Percentiles rank a stretch among this genome's conserved stretches.
These are phyloP conservation scores for Bromus sterilis DNA, from an alignment of 176 grass and related monocot genomes.

Conservation along the genomic window DNA sequence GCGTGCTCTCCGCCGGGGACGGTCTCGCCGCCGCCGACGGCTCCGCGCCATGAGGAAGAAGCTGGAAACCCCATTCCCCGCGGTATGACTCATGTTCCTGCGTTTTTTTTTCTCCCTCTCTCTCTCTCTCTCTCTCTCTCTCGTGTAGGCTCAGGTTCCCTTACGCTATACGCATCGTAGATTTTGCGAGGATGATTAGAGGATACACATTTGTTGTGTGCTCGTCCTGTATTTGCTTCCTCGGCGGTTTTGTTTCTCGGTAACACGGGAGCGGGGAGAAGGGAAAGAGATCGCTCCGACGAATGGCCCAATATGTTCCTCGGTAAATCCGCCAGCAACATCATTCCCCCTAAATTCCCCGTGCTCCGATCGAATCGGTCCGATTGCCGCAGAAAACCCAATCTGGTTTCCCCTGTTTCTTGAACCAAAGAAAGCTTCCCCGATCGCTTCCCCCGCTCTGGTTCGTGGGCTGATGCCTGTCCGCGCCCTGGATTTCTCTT, in stretches of 20 bases:
- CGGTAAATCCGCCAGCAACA: background rate
- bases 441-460: background rate
- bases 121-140: too few species aligned
- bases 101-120: background rate
- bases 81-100: conserved; percentile 22
- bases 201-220: background rate
- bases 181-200: background rate
- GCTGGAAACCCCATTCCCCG: conserved; percentile 94
- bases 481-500: background rate
- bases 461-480: background rate
- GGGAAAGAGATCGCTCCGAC: background rate
- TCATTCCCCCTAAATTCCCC: background rate
- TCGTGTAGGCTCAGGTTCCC: background rate
- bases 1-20: background rate
- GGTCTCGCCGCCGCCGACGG: background rate
- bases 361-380: background rate
- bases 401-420: background rate
- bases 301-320: background rate
- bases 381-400: background rate
- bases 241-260: background rate
- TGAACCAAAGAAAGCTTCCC: background rate
- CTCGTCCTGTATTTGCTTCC: background rate
- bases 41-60: conserved; percentile 91
- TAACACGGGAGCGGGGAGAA: background rate
- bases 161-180: background rate